Percentiles rank a stretch among this genome's conserved stretches.
These are phyloP conservation scores for Scleroderma bovista DNA, from an alignment of 768 basidiomycete species.

Conservation along the genomic window DNA sequence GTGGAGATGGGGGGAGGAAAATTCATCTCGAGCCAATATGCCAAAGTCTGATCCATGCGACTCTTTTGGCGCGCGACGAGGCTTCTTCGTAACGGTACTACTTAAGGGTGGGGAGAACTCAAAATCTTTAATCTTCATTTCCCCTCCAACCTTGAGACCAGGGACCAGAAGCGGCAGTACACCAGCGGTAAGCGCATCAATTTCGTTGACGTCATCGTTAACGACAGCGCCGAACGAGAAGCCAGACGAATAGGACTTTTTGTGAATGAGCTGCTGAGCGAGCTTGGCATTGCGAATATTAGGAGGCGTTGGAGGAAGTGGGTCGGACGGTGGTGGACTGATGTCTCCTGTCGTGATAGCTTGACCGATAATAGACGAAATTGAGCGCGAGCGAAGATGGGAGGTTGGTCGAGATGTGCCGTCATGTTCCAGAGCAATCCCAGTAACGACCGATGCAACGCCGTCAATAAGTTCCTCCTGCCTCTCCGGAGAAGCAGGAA, in stretches of 20 bases:
- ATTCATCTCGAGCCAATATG: constrained; percentile 31
- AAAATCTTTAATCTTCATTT: constrained; percentile 49
- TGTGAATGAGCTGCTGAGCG: constrained; percentile 46
- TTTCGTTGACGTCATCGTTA: constrained; percentile 50
- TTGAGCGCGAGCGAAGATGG: constrained; percentile 61
- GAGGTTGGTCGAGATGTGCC: constrained; percentile 20
- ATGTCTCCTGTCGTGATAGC: constrained; percentile 34
- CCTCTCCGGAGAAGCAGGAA: constrained; percentile 45
- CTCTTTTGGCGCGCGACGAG: constrained; percentile 8
- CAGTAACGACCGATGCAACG: constrained; percentile 29
- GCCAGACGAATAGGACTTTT: constrained; percentile 60
- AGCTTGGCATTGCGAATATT: constrained; percentile 53
- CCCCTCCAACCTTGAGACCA: constrained; percentile 52
- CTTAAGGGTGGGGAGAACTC: constrained; percentile 33
- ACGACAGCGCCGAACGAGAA: constrained; percentile 56
- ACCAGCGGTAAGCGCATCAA: constrained; percentile 65
- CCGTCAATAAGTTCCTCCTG: constrained; percentile 2
- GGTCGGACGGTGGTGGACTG: constrained; percentile 55
- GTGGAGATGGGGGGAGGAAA: constrained; percentile 52
- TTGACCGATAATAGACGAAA: constrained; percentile 43
- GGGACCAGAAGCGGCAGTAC: constrained; percentile 64
- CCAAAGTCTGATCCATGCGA: constrained; percentile 22
- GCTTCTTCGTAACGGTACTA: constrained; percentile 34
- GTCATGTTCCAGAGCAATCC: constrained; percentile 22
- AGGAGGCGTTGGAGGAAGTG: constrained; percentile 72